These are phyloP conservation scores for Vitis hybrid DNA, from an alignment of 177 flowering plant species.

Conservation along the genomic window DNA sequence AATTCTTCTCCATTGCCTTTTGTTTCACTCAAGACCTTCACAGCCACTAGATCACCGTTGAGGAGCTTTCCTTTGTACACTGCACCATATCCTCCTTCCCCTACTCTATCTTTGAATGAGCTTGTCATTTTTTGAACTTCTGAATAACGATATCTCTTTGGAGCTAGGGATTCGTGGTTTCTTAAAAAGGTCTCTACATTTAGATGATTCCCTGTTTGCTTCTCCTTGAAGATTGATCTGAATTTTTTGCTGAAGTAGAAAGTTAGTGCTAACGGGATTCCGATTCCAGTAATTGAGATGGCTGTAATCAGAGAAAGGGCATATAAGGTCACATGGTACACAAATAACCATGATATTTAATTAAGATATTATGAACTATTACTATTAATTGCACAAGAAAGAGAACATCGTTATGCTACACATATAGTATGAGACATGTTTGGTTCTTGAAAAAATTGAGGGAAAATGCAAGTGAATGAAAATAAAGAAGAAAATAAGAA, in stretches of 20 bases:
- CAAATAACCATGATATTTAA: no score
- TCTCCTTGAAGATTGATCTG: background rate
- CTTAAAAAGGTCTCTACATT: conserved; percentile 24
- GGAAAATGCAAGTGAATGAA: no score
- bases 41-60: conserved; percentile 29
- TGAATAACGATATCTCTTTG: conserved; percentile 25
- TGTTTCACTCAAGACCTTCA: conserved; percentile 27
- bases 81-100: conserved; percentile 35
- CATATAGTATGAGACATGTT: no score
- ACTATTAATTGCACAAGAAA: no score
- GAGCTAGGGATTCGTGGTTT: conserved; percentile 17
- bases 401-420: no score
- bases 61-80: conserved; percentile 32
- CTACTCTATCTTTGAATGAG: conserved; percentile 28
- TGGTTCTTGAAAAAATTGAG: no score
- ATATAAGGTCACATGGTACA: no score
- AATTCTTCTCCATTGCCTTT: conserved; percentile 37
- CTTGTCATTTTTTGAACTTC: conserved; percentile 31
- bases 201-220: background rate
- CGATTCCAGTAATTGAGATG: background rate
- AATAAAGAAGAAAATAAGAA: no score
- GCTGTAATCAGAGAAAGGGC: no score
- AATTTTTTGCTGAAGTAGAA: background rate
- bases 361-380: no score
- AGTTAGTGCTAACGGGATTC: background rate